phyloP scores from a whole-genome alignment of 139 green algal genomes.

The Auxenochlorella pyrenoidosa region DNA sequence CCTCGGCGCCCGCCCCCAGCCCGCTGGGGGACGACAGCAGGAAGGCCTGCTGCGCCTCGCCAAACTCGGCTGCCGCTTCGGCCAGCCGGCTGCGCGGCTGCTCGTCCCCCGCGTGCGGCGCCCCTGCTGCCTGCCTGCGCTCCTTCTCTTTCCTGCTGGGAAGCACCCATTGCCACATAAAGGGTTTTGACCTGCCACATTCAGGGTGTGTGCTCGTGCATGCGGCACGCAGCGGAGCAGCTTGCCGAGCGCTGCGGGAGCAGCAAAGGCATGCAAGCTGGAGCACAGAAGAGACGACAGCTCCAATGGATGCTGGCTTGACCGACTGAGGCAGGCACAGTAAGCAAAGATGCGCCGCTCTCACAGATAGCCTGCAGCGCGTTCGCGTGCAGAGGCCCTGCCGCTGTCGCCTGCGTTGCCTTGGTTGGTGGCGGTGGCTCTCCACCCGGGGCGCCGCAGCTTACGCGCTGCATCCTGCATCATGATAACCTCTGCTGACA shows the following conservation, averaged over 20 bases:
- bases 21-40: conserved; percentile 15
- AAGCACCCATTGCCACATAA: no score
- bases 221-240: no score
- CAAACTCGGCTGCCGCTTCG: conserved; percentile 6
- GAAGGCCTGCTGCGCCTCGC: conserved; percentile 13
- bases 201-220: no score
- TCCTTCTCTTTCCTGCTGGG: background rate
- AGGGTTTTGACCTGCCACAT: no score
- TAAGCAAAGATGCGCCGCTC: background rate
- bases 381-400: background rate
- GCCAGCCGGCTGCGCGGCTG: conserved; percentile 9
- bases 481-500: no score
- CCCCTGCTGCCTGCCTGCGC: background rate
- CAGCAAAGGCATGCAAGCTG: no score
- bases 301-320: no score
- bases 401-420: background rate
- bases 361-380: background rate
- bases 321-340: no score
- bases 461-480: no score
- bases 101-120: background rate
- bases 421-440: background rate
- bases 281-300: no score
- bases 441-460: background rate
- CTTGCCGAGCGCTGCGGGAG: no score
- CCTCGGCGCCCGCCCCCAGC: conserved; percentile 11